Evolutionary conservation across 768 basidiomycete genomes (phyloP).

Genomic region (Xerocomellus intermedius): DNA sequence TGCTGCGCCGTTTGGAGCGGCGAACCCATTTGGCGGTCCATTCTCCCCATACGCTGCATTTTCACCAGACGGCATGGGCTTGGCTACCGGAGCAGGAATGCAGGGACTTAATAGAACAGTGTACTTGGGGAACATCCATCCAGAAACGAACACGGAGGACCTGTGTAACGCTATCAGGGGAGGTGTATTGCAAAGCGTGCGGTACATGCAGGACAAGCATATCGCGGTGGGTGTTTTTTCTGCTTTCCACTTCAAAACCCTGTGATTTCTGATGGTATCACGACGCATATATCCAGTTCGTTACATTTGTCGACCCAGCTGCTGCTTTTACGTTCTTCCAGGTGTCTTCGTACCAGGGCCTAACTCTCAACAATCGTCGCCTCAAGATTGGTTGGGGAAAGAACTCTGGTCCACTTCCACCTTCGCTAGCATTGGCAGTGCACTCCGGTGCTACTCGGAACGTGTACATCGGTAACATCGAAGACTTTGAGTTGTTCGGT

Average conservation of each 20-base stretch:
- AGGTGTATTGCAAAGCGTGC: constrained; percentile 92
- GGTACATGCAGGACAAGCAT: constrained; percentile 96
- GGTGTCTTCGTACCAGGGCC: constrained; percentile 83
- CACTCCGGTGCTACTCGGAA: constrained; percentile 94
- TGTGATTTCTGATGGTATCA: constrained; percentile 3
- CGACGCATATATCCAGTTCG: constrained; percentile 55
- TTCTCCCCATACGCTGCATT: constrained; percentile 53
- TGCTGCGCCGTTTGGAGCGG: constrained; percentile 31
- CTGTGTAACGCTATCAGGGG: constrained; percentile 95
- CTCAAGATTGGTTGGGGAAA: constrained; percentile 99
- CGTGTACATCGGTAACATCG: constrained; percentile 93
- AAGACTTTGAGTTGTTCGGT: constrained; percentile 90
- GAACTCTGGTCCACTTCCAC: constrained; percentile 83
- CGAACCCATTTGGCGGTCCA: constrained; percentile 33
- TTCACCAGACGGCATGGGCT: constrained; percentile 40
- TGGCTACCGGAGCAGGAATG: constrained; percentile 31
- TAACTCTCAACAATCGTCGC: constrained; percentile 89
- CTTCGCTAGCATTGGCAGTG: constrained; percentile 82
- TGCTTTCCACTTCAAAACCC: background rate
- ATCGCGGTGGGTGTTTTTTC: constrained; percentile 68
- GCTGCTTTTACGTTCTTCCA: constrained; percentile 95
- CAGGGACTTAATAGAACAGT: constrained; percentile 87
- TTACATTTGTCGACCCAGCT: constrained; percentile 92
- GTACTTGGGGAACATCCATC: constrained; percentile 95
- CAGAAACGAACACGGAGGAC: constrained; percentile 93